These are phyloP conservation scores for Dacryopinax spathularia DNA, from an alignment of 768 basidiomycete species.

Conservation along the genomic window DNA sequence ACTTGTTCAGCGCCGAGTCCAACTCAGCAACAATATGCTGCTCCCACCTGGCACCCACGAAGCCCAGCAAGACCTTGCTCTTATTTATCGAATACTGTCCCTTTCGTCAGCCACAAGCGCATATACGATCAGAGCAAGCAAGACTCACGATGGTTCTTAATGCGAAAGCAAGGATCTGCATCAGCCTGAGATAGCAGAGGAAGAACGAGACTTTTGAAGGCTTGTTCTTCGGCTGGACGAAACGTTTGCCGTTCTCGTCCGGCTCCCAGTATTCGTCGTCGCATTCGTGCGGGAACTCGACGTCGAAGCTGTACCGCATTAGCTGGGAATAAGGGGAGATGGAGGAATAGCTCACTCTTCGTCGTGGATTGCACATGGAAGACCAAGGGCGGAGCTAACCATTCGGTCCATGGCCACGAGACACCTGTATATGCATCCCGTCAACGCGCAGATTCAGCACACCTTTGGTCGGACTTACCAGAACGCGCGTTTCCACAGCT, in stretches of 20 bases:
- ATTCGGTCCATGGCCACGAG: slow-evolving; percentile 20
- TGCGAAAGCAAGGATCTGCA: slow-evolving; percentile 45
- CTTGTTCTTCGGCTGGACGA: slow-evolving; percentile 47
- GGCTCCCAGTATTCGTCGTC: slow-evolving; percentile 70
- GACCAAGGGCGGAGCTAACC: slow-evolving; percentile 36
- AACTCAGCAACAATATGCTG: slow-evolving; percentile 54
- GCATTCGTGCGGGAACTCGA: slow-evolving; percentile 58
- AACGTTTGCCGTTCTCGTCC: slow-evolving; percentile 40
- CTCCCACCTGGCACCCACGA: slow-evolving; percentile 42
- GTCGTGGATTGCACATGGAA: slow-evolving; percentile 60
- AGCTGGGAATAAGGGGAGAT: background rate
- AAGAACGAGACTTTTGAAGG: slow-evolving; percentile 45
- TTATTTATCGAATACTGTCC: slow-evolving; percentile 59
- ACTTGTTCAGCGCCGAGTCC: slow-evolving; percentile 54
- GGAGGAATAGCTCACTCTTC: slow-evolving; percentile 41
- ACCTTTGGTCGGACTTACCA: slow-evolving; percentile 35
- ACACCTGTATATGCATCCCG: background rate
- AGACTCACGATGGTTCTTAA: slow-evolving; percentile 45
- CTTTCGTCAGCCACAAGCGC: slow-evolving; percentile 8
- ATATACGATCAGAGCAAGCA: slow-evolving; percentile 3
- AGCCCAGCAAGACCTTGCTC: slow-evolving; percentile 39
- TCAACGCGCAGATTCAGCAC: background rate
- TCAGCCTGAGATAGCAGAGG: slow-evolving; percentile 40
- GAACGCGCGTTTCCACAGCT: slow-evolving; percentile 67
- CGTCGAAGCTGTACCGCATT: slow-evolving; percentile 53